A percentile compares a stretch with the other conserved stretches of the same genome.
These are phyloP conservation scores for Arctium minus DNA, from an alignment of 129 eudicot species.

Conservation along the genomic window DNA sequence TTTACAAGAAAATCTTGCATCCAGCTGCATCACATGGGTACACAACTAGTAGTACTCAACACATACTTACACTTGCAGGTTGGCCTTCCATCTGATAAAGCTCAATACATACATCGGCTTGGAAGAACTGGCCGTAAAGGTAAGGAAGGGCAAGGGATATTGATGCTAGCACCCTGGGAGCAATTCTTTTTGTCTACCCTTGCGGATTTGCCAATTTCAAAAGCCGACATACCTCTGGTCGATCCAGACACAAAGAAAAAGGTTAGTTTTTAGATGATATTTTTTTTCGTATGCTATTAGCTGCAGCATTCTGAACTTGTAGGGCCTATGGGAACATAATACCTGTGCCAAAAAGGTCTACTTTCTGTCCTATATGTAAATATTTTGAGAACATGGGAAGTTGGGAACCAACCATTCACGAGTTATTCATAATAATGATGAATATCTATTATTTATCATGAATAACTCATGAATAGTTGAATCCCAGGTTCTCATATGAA, in stretches of 20 bases:
- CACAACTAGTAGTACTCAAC: neutral
- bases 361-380: neutral
- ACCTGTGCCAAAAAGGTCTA: neutral
- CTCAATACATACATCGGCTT: constrained; percentile 82
- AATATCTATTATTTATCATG: too few species aligned
- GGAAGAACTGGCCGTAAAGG: constrained; percentile 94
- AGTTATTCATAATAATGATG: too few species aligned
- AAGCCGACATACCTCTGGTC: constrained; percentile 44
- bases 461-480: neutral
- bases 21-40: neutral
- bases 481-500: neutral
- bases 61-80: constrained; percentile 40
- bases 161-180: constrained; percentile 87
- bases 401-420: neutral
- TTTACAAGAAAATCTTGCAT: neutral
- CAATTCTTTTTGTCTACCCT: constrained; percentile 66
- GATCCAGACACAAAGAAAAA: constrained; percentile 64
- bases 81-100: constrained; percentile 78
- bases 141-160: constrained; percentile 77
- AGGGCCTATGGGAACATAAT: neutral
- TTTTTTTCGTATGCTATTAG: neutral
- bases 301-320: neutral
- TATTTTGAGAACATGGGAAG: neutral
- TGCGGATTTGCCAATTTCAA: constrained; percentile 57
- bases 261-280: constrained; percentile 22